Conservation (phyloP, 1,284 basidiomycete species). For the Melampsora larici-populina region DNA sequence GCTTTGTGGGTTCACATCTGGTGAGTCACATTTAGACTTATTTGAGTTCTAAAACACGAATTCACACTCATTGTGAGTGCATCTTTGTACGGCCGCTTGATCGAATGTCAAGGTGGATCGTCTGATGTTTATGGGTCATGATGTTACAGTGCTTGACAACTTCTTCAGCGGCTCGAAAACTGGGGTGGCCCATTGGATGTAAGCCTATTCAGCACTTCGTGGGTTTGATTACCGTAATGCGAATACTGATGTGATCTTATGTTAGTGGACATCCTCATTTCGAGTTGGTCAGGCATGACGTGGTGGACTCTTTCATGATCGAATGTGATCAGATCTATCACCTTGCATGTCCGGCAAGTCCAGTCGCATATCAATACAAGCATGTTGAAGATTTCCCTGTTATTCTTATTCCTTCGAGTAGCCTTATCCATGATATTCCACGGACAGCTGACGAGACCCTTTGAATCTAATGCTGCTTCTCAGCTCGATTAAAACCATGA, state of each 20-base stretch:
- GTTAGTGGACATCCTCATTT: slow-evolving; percentile 98
- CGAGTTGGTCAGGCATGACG: slow-evolving; percentile 93
- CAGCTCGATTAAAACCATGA: slow-evolving; percentile 84
- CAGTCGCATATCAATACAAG: slow-evolving; percentile 54
- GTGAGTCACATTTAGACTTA: slow-evolving; percentile 45
- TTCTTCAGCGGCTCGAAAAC: slow-evolving; percentile 97
- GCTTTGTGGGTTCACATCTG: slow-evolving; percentile 95
- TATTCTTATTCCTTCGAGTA: neutral
- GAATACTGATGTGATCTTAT: slow-evolving; percentile 59
- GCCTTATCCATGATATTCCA: neutral
- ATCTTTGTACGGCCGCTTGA: too few relatives aligned
- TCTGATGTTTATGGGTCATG: slow-evolving; percentile 80
- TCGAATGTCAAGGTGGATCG: slow-evolving; percentile 65
- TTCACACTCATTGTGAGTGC: too few relatives aligned
- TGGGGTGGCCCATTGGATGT: slow-evolving; percentile 62
- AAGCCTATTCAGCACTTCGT: slow-evolving; percentile 10
- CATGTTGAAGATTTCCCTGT: neutral
- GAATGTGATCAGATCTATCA: slow-evolving; percentile 98
- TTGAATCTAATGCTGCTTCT: neutral
- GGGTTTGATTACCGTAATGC: too few relatives aligned
- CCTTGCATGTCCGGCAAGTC: slow-evolving; percentile 90
- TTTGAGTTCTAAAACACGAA: neutral
- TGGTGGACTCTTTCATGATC: slow-evolving; percentile 93
- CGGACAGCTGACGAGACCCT: neutral
- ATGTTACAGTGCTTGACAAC: slow-evolving; percentile 76